These are phyloP conservation scores for Lactifluus subvellereus DNA, from an alignment of 768 basidiomycete genomes.

Conservation along the genomic window DNA sequence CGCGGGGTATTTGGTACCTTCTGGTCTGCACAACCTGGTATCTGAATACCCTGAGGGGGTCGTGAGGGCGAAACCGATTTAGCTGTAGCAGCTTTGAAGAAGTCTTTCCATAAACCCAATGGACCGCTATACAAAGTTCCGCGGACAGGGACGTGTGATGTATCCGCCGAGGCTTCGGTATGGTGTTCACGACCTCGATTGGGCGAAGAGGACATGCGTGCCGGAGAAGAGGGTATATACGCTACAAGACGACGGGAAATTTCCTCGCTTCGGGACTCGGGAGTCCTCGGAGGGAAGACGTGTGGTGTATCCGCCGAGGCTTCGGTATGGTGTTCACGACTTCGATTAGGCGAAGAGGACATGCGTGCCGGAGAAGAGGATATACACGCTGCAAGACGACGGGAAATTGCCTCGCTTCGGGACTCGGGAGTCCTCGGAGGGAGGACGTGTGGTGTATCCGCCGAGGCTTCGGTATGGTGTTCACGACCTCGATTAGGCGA, in stretches of 20 bases:
- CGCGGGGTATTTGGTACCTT: not conserved
- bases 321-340: not conserved
- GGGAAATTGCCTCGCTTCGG: not conserved
- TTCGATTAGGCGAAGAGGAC: slow-evolving; percentile 2
- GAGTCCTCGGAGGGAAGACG: not conserved
- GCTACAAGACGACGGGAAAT: not conserved
- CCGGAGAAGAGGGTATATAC: slow-evolving; percentile 1
- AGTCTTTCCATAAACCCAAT: slow-evolving; percentile 17
- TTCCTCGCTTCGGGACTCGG: not conserved
- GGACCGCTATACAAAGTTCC: slow-evolving; percentile 19
- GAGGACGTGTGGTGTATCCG: not conserved
- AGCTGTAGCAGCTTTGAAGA: slow-evolving; percentile 4
- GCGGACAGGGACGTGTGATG: slow-evolving; percentile 1
- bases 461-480: not conserved
- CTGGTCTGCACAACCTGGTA: not conserved
- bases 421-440: not conserved
- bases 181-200: not conserved
- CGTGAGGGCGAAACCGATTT: not conserved
- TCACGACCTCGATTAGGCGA: slow-evolving; percentile 1
- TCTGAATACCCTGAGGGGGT: not conserved
- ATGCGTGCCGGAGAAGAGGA: not conserved
- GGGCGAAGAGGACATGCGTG: not conserved
- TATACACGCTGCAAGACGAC: not conserved
- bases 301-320: not conserved
- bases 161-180: not conserved